Evolutionary conservation across 495 filamentous ascomycete species (phyloP).

Genomic region (Tuber calosporum): DNA sequence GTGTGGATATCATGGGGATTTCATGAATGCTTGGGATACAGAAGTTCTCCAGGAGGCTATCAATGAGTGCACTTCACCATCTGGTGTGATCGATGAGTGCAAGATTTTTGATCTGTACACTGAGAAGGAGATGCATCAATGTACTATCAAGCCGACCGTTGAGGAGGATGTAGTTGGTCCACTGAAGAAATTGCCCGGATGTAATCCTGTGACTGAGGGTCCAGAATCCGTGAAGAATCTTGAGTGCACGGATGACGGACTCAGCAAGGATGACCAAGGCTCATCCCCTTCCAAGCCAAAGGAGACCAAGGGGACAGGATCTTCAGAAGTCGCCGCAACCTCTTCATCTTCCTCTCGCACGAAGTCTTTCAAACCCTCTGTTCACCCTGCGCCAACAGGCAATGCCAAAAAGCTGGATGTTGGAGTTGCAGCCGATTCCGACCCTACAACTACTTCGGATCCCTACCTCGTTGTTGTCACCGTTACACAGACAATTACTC

Average conservation of each 20-base stretch:
- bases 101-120: slow-evolving; percentile 24
- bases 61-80: slow-evolving; percentile 44
- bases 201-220: slow-evolving; percentile 43
- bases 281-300: not conserved
- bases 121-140: slow-evolving; percentile 17
- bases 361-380: not conserved
- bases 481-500: slow-evolving; percentile 23
- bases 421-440: not conserved
- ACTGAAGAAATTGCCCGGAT: slow-evolving; percentile 45
- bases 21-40: slow-evolving; percentile 72
- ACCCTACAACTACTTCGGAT: slow-evolving; percentile 11
- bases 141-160: slow-evolving; percentile 33
- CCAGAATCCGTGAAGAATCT: slow-evolving; percentile 30
- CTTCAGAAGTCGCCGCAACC: not conserved
- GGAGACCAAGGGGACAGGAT: not conserved
- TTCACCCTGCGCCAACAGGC: not conserved
- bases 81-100: slow-evolving; percentile 36
- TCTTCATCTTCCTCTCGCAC: not conserved
- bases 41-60: slow-evolving; percentile 55
- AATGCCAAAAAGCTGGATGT: not conserved
- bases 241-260: slow-evolving; percentile 17
- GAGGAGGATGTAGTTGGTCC: slow-evolving; percentile 45
- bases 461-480: slow-evolving; percentile 30
- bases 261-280: not conserved
- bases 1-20: slow-evolving; percentile 78